These are phyloP conservation scores for Hypoxylon sp. DNA, from an alignment of 2,329 filamentous ascomycete genomes.

Conservation along the genomic window DNA sequence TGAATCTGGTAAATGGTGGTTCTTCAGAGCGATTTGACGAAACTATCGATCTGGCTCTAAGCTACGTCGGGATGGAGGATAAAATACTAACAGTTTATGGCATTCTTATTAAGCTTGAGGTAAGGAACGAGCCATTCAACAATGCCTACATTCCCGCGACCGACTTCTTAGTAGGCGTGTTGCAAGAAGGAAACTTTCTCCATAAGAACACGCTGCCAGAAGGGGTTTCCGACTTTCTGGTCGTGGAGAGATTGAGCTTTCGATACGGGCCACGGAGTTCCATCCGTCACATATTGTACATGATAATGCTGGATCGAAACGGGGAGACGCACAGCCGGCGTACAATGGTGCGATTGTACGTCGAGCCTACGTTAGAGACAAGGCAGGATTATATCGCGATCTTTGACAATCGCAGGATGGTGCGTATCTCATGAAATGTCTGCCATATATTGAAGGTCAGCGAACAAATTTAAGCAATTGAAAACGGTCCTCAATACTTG, in stretches of 20 bases:
- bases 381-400: background rate
- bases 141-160: slow-evolving; percentile 5
- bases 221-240: slow-evolving; percentile 1
- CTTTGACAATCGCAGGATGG: background rate
- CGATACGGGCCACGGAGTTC: background rate
- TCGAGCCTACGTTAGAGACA: slow-evolving; percentile 1
- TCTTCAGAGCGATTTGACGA: slow-evolving; percentile 5
- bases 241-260: slow-evolving; percentile 1
- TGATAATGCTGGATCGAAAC: background rate
- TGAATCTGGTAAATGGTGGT: slow-evolving; percentile 1
- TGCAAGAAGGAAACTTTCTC: slow-evolving; percentile 17
- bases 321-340: background rate
- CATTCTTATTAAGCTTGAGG: background rate
- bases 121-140: slow-evolving; percentile 15
- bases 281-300: slow-evolving; percentile 6
- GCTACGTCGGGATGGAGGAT: background rate
- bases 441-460: background rate
- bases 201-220: slow-evolving; percentile 10
- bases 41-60: slow-evolving; percentile 1
- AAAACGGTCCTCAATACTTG: background rate
- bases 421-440: slow-evolving; percentile 2
- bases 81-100: background rate
- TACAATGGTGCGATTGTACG: slow-evolving; percentile 11
- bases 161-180: slow-evolving; percentile 2
- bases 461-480: background rate